Percentiles rank a stretch among this genome's conserved stretches.
Evolutionary conservation across 345 rosid genomes (phyloP).

Genomic region (Capsella bursapastoris): DNA sequence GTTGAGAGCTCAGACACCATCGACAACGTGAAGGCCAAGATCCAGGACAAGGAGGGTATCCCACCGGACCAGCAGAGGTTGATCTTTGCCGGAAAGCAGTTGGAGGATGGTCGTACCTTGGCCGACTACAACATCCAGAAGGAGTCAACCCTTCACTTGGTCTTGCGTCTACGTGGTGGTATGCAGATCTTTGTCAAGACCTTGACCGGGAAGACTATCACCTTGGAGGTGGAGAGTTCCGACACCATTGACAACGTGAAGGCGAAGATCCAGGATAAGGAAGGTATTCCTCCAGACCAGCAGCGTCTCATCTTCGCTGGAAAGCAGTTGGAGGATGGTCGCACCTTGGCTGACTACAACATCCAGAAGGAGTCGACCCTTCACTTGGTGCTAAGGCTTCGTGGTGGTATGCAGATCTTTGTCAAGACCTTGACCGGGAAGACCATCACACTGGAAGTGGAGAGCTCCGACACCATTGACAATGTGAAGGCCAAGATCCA

Average conservation of each 20-base stretch:
- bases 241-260: constrained; percentile 43
- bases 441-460: constrained; percentile 23
- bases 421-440: constrained; percentile 24
- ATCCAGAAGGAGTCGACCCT: constrained; percentile 40
- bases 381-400: constrained; percentile 27
- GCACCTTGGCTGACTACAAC: constrained; percentile 33
- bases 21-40: constrained; percentile 48
- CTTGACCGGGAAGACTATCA: constrained; percentile 2
- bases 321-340: constrained; percentile 42
- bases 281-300: constrained; percentile 43
- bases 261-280: constrained; percentile 36
- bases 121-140: constrained; percentile 54
- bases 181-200: constrained; percentile 36
- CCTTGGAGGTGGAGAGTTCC: constrained; percentile 24
- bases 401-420: constrained; percentile 36
- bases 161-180: constrained; percentile 50
- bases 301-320: constrained; percentile 45
- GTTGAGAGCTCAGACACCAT: constrained; percentile 50
- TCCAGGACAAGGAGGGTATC: constrained; percentile 53
- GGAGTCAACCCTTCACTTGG: constrained; percentile 52
- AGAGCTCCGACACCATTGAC: constrained; percentile 31
- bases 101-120: constrained; percentile 49
- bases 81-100: constrained; percentile 51
- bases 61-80: constrained; percentile 52
- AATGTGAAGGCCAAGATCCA: constrained; percentile 30